A percentile compares a stretch with the other conserved stretches of the same genome.
phyloP scores from a whole-genome alignment of 2,329 filamentous ascomycete genomes.

The Colletotrichum spinosum region DNA sequence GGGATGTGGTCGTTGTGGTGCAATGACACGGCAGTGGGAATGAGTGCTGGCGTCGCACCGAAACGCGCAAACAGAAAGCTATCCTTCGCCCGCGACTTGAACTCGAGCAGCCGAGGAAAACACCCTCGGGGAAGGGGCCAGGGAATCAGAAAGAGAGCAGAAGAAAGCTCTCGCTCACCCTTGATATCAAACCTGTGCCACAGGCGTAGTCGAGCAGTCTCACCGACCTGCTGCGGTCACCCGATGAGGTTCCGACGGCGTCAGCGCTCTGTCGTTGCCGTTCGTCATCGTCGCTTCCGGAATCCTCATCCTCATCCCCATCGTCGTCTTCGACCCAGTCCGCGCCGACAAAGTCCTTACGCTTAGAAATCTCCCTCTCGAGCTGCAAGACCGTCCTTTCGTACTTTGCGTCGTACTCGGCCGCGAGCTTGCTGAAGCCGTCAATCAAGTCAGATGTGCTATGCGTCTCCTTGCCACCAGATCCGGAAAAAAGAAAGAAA shows the following conservation, averaged over 20 bases:
- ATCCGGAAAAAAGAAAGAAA: too few species aligned
- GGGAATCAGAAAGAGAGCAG: neutral
- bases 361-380: constrained; percentile 63
- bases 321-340: constrained; percentile 60
- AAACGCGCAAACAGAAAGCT: constrained; percentile 2
- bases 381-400: constrained; percentile 64
- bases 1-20: neutral
- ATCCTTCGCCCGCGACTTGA: too few species aligned
- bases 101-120: neutral
- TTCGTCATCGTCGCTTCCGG: constrained; percentile 12
- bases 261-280: constrained; percentile 37
- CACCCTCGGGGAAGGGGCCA: neutral
- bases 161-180: constrained; percentile 55
- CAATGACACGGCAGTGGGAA: neutral
- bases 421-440: constrained; percentile 60
- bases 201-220: constrained; percentile 81
- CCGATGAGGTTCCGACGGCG: constrained; percentile 35
- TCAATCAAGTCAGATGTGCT: neutral
- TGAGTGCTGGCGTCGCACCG: neutral
- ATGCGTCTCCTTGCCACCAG: neutral
- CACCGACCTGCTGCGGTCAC: constrained; percentile 44
- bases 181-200: constrained; percentile 75
- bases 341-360: constrained; percentile 71
- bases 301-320: constrained; percentile 44
- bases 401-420: constrained; percentile 68